A percentile compares a stretch with the other conserved stretches of the same genome.
These are phyloP conservation scores for Colletotrichum sojae DNA, from an alignment of 2,329 filamentous ascomycete species.

Conservation along the genomic window DNA sequence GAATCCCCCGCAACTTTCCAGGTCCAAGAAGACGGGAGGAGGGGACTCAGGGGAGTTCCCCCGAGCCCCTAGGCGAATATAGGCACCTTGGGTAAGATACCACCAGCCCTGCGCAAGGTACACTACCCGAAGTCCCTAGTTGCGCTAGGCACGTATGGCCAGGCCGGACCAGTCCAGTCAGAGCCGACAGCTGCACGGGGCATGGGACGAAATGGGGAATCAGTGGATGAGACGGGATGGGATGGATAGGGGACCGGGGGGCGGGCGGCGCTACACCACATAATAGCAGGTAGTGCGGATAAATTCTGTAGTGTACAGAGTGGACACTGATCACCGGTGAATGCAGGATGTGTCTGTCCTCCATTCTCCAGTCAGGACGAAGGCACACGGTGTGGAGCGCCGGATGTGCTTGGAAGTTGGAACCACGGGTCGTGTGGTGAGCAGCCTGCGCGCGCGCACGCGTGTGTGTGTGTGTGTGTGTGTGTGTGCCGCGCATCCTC, in stretches of 20 bases:
- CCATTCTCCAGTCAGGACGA: constrained; percentile 17
- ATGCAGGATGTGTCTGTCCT: constrained; percentile 7
- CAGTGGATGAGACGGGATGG: constrained; percentile 10
- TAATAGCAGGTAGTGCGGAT: too few relatives aligned
- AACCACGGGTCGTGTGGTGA: too few relatives aligned
- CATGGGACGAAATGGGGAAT: constrained; percentile 34
- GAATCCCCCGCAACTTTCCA: constrained; percentile 14
- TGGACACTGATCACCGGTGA: too few relatives aligned
- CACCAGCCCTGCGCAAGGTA: too few relatives aligned
- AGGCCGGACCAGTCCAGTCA: constrained; percentile 26
- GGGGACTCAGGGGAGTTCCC: too few relatives aligned
- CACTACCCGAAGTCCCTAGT: too few relatives aligned
- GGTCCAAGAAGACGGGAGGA: background rate
- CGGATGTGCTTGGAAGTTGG: background rate
- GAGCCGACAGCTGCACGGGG: constrained; percentile 30
- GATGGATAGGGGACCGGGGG: constrained; percentile 23
- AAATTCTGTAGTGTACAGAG: constrained; percentile 4
- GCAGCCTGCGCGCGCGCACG: too few relatives aligned
- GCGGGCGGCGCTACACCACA: constrained; percentile 19
- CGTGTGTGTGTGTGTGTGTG: too few relatives aligned
- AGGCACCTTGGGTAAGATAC: too few relatives aligned
- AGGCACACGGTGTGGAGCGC: background rate
- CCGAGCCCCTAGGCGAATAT: background rate
- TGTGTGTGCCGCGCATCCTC: too few relatives aligned
- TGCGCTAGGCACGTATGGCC: too few relatives aligned